These are phyloP conservation scores for Spizellomyces punctatus DNA, from an alignment of 192 early-diverging fungal species.

Conservation along the genomic window DNA sequence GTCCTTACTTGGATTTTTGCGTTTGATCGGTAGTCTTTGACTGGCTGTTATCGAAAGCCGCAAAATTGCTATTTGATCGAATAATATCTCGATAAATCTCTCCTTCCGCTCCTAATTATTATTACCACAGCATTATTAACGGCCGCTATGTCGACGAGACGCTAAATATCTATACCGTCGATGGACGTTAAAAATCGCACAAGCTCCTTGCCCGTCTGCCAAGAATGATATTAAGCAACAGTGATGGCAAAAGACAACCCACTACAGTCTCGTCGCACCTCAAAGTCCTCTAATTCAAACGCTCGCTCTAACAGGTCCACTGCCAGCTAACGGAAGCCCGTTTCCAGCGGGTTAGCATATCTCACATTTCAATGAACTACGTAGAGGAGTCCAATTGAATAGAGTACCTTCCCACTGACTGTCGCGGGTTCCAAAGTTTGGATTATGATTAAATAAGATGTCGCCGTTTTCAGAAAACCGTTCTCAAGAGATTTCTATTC, in stretches of 20 bases:
- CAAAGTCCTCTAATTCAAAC: slow-evolving; percentile 75
- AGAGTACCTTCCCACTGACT: slow-evolving; percentile 61
- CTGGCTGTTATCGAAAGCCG: neutral
- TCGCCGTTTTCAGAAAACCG: slow-evolving; percentile 78
- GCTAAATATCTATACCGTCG: slow-evolving; percentile 49
- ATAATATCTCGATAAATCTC: slow-evolving; percentile 1
- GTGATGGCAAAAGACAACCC: too few relatives aligned
- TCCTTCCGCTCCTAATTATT: slow-evolving; percentile 4
- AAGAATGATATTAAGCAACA: neutral
- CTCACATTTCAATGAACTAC: neutral
- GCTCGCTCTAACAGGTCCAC: slow-evolving; percentile 73
- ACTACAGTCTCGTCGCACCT: slow-evolving; percentile 46
- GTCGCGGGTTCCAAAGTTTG: slow-evolving; percentile 82
- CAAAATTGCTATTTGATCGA: neutral
- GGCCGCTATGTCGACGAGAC: too few relatives aligned
- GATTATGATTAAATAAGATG: slow-evolving; percentile 88
- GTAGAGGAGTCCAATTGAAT: neutral
- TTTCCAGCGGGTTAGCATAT: slow-evolving; percentile 5
- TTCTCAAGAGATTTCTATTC: slow-evolving; percentile 46
- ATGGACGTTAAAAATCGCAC: slow-evolving; percentile 78
- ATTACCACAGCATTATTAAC: neutral
- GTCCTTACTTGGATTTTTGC: too few relatives aligned
- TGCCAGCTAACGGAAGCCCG: slow-evolving; percentile 37
- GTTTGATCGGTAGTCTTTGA: too few relatives aligned
- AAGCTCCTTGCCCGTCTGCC: slow-evolving; percentile 72